Base-by-base conservation (phyloP, 129 eudicot species). In the Rutidosis leptorrhynchoides region DNA sequence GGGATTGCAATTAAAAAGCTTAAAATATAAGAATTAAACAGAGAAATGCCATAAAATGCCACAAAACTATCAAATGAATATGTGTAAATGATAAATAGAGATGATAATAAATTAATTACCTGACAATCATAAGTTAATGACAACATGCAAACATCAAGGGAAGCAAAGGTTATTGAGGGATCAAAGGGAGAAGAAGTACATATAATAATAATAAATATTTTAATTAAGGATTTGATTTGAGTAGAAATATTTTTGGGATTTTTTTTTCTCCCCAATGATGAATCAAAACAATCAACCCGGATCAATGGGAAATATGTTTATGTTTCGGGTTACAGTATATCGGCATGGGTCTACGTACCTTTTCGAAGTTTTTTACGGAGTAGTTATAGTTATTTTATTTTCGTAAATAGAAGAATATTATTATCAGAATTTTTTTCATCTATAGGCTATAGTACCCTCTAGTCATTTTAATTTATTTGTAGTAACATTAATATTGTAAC, bases 231-330 rank as follows among this genome's bases (percentile, higher is more conserved):
- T 20, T 71, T 49, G 75, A 70, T 37, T 40, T 58, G 35, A 69
- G 71, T 61, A 43, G 29, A 70, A 45, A 21, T 20, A 17, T 71
- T 71, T 71, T 46, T 21, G 58, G 75, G 30, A 59, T 59, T 17
- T 24, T 60, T 55, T 23, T 24, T 23, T 12, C 40, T 69, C 71
- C 70, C 71, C 12, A 27, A 43, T 48, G 48, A 20, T 58, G 45
- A 59, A 70, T 60, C 48, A 55, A 26, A 67, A 70, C 43, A 62
- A 43, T 59, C 24, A 70, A 70, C 67, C 57, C 58, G 58, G 30
- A 42, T 70, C 74, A 27, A 28, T 10, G 20, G 62, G 68, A 70
- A 70, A 70, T 70, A 48, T 37, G 48, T 27, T 70, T 27, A 24
- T 59, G 67, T 61, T 70, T 46, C 60, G 0, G 21, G 15, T 32